Conservation (phyloP, 2,329 filamentous ascomycete genomes). For the Esteya vermicola region DNA sequence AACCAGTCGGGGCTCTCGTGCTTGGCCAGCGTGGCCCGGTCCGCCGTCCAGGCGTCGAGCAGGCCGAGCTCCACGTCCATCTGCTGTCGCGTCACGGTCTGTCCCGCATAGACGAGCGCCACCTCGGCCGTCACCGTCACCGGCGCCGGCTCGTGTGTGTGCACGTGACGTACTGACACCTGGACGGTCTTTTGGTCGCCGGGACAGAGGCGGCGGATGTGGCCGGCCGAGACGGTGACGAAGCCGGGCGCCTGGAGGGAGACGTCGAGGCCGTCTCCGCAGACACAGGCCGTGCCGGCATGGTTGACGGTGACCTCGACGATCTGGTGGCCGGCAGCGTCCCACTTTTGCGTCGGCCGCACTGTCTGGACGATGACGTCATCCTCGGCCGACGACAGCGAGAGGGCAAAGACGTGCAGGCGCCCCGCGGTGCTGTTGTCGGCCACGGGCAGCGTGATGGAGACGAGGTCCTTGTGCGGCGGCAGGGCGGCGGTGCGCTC, state of each 20-base stretch:
- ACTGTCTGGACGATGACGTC: constrained; percentile 21
- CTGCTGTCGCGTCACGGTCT: not conserved
- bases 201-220: constrained; percentile 25
- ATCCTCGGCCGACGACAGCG: constrained; percentile 15
- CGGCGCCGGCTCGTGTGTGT: not conserved
- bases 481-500: constrained; percentile 25
- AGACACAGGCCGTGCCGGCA: constrained; percentile 19
- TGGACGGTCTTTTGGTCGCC: constrained; percentile 25
- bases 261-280: constrained; percentile 9
- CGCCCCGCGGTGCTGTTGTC: constrained; percentile 10
- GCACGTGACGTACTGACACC: constrained; percentile 1
- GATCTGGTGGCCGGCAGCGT: constrained; percentile 18
- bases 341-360: constrained; percentile 28
- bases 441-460: constrained; percentile 23
- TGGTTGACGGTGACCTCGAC: constrained; percentile 27
- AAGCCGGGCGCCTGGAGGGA: constrained; percentile 23
- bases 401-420: constrained; percentile 28
- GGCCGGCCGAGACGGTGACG: constrained; percentile 24
- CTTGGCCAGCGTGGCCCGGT: constrained; percentile 18
- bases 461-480: constrained; percentile 20
- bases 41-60: not conserved
- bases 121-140: not conserved
- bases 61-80: not conserved
- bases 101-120: not conserved
- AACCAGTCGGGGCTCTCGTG: constrained; percentile 38